phyloP scores from a whole-genome alignment of 306 rosid genomes.

The Malus fusca region DNA sequence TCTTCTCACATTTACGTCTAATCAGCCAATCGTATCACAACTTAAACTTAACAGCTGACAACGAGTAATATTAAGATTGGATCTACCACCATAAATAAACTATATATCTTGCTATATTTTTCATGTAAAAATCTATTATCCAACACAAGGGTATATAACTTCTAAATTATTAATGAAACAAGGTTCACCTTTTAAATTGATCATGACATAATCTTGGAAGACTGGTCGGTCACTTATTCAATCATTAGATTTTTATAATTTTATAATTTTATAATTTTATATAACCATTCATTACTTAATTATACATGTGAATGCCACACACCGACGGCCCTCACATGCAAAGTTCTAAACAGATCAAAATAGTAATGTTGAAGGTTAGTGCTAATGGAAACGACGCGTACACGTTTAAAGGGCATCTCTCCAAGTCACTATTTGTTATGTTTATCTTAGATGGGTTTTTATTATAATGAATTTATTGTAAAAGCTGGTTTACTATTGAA shows the following conservation, averaged over 20 bases:
- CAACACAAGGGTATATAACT: background rate
- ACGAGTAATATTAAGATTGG: no score
- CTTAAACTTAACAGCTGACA: no score
- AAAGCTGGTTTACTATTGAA: no score
- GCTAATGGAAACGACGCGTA: background rate
- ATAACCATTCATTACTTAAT: background rate
- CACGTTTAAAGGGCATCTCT: background rate
- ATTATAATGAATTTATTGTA: no score
- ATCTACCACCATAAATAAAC: no score
- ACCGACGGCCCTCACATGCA: background rate
- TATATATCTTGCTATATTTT: no score
- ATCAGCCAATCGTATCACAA: no score
- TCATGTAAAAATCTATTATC: no score
- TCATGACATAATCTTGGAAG: background rate
- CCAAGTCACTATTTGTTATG: no score
- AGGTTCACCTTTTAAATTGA: background rate
- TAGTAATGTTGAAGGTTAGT: background rate
- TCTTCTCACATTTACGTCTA: background rate
- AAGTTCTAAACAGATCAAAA: background rate
- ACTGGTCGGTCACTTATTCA: background rate
- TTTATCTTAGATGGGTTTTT: background rate
- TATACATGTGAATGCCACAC: background rate
- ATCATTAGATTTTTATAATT: background rate
- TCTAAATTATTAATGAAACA: background rate
- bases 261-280: background rate